phyloP scores from a whole-genome alignment of 805 yeast genomes.

The Komagataella mondaviorum region DNA sequence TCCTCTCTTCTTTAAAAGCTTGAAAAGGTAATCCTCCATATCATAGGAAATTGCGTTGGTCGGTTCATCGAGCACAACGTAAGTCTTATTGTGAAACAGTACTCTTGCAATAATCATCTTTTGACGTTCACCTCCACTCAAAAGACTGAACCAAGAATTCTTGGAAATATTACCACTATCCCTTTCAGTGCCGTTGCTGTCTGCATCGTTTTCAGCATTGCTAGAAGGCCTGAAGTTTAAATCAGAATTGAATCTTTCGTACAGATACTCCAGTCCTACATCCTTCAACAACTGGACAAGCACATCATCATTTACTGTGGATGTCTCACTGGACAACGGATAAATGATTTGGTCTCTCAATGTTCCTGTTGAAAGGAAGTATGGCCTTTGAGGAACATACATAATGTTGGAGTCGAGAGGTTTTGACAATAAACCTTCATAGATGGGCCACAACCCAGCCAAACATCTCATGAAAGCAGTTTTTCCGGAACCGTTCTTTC shows the following conservation, averaged over 20 bases:
- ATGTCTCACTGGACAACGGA: conserved; percentile 61
- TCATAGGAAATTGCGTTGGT: conserved; percentile 87
- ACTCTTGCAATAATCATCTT: conserved; percentile 81
- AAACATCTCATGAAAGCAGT: conserved; percentile 73
- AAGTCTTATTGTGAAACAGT: conserved; percentile 65
- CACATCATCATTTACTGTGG: conserved; percentile 49
- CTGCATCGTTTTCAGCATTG: background rate
- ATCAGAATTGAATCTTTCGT: conserved; percentile 45
- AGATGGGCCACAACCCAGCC: conserved; percentile 88
- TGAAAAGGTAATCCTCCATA: conserved; percentile 79
- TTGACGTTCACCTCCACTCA: conserved; percentile 95
- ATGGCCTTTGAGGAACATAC: conserved; percentile 78
- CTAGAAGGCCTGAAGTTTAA: conserved; percentile 28
- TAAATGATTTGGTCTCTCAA: conserved; percentile 86
- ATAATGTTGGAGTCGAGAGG: conserved; percentile 58
- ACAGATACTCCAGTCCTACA: conserved; percentile 70
- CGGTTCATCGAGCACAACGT: conserved; percentile 84
- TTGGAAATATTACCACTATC: conserved; percentile 10
- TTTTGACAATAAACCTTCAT: conserved; percentile 68
- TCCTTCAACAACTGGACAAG: conserved; percentile 54
- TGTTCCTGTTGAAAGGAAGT: conserved; percentile 64
- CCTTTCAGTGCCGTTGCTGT: conserved; percentile 9
- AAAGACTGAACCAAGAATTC: conserved; percentile 63
- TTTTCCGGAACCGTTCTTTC: conserved; percentile 85
- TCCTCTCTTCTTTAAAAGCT: conserved; percentile 49